Evolutionary conservation across 2,329 filamentous ascomycete species (phyloP).

Genomic region (Knufia fluminis): DNA sequence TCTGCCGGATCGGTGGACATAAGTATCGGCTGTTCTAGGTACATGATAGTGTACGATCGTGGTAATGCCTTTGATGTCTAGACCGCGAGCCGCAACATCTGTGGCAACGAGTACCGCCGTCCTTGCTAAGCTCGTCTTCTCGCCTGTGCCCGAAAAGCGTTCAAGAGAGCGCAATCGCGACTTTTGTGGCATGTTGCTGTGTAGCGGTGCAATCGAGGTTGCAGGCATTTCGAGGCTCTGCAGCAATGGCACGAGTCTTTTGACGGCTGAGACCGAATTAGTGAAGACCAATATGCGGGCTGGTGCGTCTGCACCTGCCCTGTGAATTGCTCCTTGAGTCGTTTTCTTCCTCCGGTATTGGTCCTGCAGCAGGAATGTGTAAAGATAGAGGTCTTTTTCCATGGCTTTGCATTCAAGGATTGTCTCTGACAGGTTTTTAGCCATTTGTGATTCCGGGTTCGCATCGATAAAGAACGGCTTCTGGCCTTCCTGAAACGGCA

Average conservation of each 20-base stretch:
- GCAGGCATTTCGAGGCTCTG: slow-evolving; percentile 71
- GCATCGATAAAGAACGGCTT: slow-evolving; percentile 86
- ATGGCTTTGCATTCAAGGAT: slow-evolving; percentile 85
- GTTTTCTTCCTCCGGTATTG: slow-evolving; percentile 3
- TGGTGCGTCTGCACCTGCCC: slow-evolving; percentile 39
- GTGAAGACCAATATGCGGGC: slow-evolving; percentile 82
- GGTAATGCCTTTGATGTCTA: slow-evolving; percentile 86
- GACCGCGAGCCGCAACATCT: slow-evolving; percentile 83
- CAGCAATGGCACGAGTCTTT: slow-evolving; percentile 74
- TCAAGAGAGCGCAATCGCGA: slow-evolving; percentile 88
- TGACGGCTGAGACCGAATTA: slow-evolving; percentile 89
- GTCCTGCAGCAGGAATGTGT: slow-evolving; percentile 75
- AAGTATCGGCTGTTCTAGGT: slow-evolving; percentile 80
- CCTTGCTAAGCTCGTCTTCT: slow-evolving; percentile 36
- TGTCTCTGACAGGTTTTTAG: slow-evolving; percentile 73
- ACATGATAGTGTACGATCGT: slow-evolving; percentile 93
- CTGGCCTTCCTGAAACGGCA: slow-evolving; percentile 69
- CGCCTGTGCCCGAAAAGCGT: slow-evolving; percentile 56
- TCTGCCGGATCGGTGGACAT: slow-evolving; percentile 89
- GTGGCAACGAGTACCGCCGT: slow-evolving; percentile 74
- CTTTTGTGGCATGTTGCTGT: slow-evolving; percentile 94
- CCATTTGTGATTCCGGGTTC: slow-evolving; percentile 84
- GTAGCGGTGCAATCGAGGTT: slow-evolving; percentile 50
- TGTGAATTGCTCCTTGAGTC: neutral
- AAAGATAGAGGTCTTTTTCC: slow-evolving; percentile 96